Percentiles rank a stretch among this genome's conserved stretches.
These are phyloP conservation scores for Aspergillus novofumigatus DNA, from an alignment of 2,329 filamentous ascomycete species.

Conservation along the genomic window DNA sequence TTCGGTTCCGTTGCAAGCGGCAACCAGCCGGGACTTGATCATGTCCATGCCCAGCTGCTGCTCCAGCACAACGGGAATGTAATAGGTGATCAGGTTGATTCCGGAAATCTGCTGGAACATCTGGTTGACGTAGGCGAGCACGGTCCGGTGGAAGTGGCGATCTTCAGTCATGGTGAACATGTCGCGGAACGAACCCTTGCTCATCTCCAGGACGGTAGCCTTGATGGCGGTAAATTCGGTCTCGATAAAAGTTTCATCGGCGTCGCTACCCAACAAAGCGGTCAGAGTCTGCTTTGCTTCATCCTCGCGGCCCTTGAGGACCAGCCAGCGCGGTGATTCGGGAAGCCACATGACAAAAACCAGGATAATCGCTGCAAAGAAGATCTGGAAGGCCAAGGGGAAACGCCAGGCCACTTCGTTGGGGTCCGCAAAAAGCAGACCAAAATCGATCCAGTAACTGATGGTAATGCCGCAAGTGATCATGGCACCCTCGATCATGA, in stretches of 20 bases:
- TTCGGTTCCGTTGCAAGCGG: slow-evolving; percentile 52
- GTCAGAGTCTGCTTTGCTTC: slow-evolving; percentile 47
- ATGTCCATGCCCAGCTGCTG: slow-evolving; percentile 38
- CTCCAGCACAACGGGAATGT: slow-evolving; percentile 42
- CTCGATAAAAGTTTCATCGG: slow-evolving; percentile 43
- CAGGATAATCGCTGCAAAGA: slow-evolving; percentile 52
- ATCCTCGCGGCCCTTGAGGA: slow-evolving; percentile 53
- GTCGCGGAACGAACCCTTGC: slow-evolving; percentile 51
- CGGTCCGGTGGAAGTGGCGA: slow-evolving; percentile 53
- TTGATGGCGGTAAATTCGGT: slow-evolving; percentile 51
- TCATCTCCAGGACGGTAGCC: slow-evolving; percentile 48
- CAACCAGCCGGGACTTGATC: slow-evolving; percentile 46
- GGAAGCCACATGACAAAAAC: slow-evolving; percentile 48
- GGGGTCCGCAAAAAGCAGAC: slow-evolving; percentile 50
- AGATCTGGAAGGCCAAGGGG: slow-evolving; percentile 55
- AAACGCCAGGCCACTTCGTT: slow-evolving; percentile 51
- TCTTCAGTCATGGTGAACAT: slow-evolving; percentile 57
- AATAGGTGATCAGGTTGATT: slow-evolving; percentile 45
- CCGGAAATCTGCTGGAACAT: slow-evolving; percentile 51
- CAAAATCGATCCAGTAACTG: slow-evolving; percentile 50
- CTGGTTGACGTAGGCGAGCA: slow-evolving; percentile 55
- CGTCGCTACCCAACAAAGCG: slow-evolving; percentile 45
- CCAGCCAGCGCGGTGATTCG: slow-evolving; percentile 57
- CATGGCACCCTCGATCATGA: slow-evolving; percentile 52
- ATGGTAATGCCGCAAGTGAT: slow-evolving; percentile 50